A percentile compares a stretch with the other conserved stretches of the same genome.
Evolutionary conservation across 2,329 filamentous ascomycete genomes (phyloP).

Genomic region (Fusarium caatingaense): DNA sequence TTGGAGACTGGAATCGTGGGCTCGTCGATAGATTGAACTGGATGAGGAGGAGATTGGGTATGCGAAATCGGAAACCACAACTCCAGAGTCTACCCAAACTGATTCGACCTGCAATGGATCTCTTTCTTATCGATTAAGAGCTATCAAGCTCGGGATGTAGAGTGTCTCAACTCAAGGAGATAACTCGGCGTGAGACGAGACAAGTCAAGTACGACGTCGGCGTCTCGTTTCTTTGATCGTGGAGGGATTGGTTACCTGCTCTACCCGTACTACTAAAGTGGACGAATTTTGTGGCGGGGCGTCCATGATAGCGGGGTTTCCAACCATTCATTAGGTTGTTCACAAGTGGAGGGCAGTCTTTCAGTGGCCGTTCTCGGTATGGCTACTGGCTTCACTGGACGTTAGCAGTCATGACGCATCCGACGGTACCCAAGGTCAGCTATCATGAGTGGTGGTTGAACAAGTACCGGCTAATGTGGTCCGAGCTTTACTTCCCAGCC

Average conservation of each 20-base stretch:
- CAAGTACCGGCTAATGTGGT: slow-evolving; percentile 39
- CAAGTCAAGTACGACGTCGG: slow-evolving; percentile 16
- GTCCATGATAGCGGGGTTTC: slow-evolving; percentile 42
- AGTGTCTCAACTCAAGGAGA: slow-evolving; percentile 28
- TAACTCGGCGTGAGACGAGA: slow-evolving; percentile 31
- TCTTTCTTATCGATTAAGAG: slow-evolving; percentile 20
- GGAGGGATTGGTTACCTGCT: slow-evolving; percentile 22
- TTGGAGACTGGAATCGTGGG: slow-evolving; percentile 15
- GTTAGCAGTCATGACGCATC: slow-evolving; percentile 37
- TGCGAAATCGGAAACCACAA: slow-evolving; percentile 11
- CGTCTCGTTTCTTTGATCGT: slow-evolving; percentile 21
- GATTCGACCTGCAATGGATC: background rate
- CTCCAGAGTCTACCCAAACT: background rate
- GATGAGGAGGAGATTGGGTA: slow-evolving; percentile 2
- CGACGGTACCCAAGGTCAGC: slow-evolving; percentile 30
- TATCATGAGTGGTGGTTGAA: slow-evolving; percentile 32
- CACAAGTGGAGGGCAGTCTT: background rate
- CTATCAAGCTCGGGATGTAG: background rate
- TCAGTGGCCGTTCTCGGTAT: slow-evolving; percentile 37
- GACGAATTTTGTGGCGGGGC: slow-evolving; percentile 48
- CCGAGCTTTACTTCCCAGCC: slow-evolving; percentile 38
- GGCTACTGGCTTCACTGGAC: background rate
- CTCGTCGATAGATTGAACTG: background rate
- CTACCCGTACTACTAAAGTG: background rate
- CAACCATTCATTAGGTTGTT: slow-evolving; percentile 7